These are phyloP conservation scores for Ceratobasidium sp. DNA, from an alignment of 1,284 basidiomycete species.

Conservation along the genomic window DNA sequence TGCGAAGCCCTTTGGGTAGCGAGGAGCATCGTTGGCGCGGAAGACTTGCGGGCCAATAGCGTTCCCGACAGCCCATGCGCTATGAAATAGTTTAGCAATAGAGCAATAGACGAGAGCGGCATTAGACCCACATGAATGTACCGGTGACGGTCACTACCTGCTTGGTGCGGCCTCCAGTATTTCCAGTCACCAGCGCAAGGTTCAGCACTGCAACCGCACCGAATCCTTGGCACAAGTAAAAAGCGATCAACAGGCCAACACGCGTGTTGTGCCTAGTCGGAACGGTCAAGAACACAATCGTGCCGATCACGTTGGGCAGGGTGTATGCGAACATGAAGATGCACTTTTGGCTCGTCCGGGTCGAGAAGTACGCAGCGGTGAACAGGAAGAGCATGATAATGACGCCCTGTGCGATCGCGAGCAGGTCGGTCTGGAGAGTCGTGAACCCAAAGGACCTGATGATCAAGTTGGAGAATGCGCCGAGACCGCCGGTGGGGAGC, in stretches of 20 bases:
- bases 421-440: constrained; percentile 59
- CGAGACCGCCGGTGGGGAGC: constrained; percentile 61
- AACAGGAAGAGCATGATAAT: constrained; percentile 61
- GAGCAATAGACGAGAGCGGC: neutral
- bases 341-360: constrained; percentile 57
- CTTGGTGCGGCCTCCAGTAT: constrained; percentile 59
- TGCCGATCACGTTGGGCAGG: constrained; percentile 59
- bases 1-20: constrained; percentile 60
- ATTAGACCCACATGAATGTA: constrained; percentile 26
- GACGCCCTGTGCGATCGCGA: constrained; percentile 61
- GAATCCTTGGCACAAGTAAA: constrained; percentile 59
- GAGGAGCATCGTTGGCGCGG: constrained; percentile 57
- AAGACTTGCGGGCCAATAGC: constrained; percentile 62
- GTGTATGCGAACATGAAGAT: constrained; percentile 59
- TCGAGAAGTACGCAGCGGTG: constrained; percentile 58
- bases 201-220: constrained; percentile 51
- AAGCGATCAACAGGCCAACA: constrained; percentile 59
- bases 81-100: constrained; percentile 50
- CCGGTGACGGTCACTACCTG: constrained; percentile 57
- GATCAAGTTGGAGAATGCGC: constrained; percentile 62
- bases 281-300: constrained; percentile 60
- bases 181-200: constrained; percentile 58
- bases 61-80: constrained; percentile 61
- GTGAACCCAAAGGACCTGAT: constrained; percentile 60
- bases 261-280: constrained; percentile 56